Evolutionary conservation across 345 rosid species (phyloP).

Genomic region (Excoecaria cochinchinensis): DNA sequence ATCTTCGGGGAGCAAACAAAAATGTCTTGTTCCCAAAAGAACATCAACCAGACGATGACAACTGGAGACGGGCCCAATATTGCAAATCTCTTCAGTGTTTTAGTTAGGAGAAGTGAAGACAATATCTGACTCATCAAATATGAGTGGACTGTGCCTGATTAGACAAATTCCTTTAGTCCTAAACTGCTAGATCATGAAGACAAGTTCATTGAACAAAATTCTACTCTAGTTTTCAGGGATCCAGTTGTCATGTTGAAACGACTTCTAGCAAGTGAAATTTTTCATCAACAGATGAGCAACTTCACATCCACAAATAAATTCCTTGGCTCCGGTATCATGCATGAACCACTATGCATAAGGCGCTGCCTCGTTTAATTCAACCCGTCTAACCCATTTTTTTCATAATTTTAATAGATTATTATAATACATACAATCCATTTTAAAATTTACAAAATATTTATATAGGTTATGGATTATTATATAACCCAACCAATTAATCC

Average conservation of each 20-base stretch:
- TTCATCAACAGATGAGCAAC: background rate
- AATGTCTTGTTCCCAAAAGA: background rate
- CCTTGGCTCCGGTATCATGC: background rate
- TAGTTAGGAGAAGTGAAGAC: too few species aligned
- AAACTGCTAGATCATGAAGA: background rate
- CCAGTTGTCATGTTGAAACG: background rate
- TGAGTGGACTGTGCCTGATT: background rate
- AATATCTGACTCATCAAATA: background rate
- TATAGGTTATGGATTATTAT: too few species aligned
- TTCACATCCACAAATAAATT: background rate
- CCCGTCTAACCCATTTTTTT: background rate
- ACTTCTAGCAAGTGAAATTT: background rate
- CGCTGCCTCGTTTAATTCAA: too few species aligned
- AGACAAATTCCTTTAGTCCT: background rate
- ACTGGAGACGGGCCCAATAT: background rate
- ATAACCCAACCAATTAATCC: too few species aligned
- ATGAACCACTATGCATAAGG: background rate
- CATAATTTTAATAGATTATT: too few species aligned
- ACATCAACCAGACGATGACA: background rate
- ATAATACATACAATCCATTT: too few species aligned
- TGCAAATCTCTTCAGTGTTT: background rate
- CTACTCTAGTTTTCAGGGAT: background rate
- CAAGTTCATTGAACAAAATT: background rate
- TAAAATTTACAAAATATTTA: too few species aligned
- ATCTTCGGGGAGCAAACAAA: background rate